Evolutionary conservation across 768 basidiomycete genomes (phyloP), one percentile per base, ranked within the genome.

Genomic region (Crassisporium funariophilum): DNA sequence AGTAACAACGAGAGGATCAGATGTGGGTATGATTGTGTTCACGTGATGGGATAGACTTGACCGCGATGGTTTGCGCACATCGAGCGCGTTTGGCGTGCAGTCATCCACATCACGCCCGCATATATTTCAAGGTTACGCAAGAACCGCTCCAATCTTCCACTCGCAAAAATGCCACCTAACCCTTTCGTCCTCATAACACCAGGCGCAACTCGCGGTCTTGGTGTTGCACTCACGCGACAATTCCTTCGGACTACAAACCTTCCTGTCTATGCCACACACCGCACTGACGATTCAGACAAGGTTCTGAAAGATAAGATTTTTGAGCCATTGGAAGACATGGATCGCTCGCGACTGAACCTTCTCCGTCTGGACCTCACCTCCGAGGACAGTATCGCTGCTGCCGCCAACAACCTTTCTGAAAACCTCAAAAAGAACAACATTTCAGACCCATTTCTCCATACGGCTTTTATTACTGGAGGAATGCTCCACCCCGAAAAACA

Each of bases 201-300:
- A 21, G 66, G 66, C 22, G 76, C 79, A 4, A 79, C 78, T 13
- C 72, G 82, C 13, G 82, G 82, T 4, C 68, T 83, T 17, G 78
- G 78, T 5, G 69, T 79, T 21, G 77, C 79, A 3, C 67, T 84
- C 22, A 77, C 78, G 10, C 73, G 80, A 12, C 74, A 78, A 58
- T 75, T 77, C 47, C 70, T 83, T 27, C 67, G 68, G 42, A 72
- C 70, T 3, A 81, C 81, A 13, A 53, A 63, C 11, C 60, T 79
- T 19, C 81, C 81, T 2, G 75, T 84, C 7, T 79, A 72, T 53
- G 78, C 79, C n/a, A 80, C 76, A 7, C 73, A 79, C 60, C 76
- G 82, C 39, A 59, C 50, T 5, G 63, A 66, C 8, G 60, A 60
- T 4, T 59, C 64, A 16, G 60, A 69, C 11, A 56, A 67, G 11